Base-by-base conservation (phyloP, 2,329 filamentous ascomycete genomes). In the Seiridium cupressi region DNA sequence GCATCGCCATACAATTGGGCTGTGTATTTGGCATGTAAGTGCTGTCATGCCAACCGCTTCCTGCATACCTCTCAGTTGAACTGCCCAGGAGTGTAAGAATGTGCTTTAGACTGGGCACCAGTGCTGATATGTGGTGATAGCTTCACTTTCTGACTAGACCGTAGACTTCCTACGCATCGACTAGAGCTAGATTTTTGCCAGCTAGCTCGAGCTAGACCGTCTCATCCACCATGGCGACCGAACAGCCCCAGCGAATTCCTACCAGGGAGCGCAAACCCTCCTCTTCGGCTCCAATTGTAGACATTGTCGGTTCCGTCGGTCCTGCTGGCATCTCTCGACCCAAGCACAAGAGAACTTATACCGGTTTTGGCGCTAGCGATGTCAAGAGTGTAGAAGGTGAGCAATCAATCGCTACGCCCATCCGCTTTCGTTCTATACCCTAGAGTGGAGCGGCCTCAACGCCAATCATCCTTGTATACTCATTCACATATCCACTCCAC, bases 341-440 rank as follows among this genome's bases (percentile, higher is more conserved):
- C 51, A 99, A 98, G 80, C 95, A 99, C 81, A 97, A 92, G 83
- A 87, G 95, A 67, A 98, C 94, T n/a, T 91, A 91, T 66, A 99
- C 95, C 8, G 95, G 95, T 7, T 95, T 98, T 72, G 93, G 93
- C 40, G 85, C 93, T 35, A 82, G 86, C 42, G 95, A 99, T 73
- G 97, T 97, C 81, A 97, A 97, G 81, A 89, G 79, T 69, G 92
- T 98, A 54, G 93, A 98, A 80, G 92, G 93, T 81, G 87, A 79
- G 78, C 18, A 26, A 26, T 26, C 18, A 26, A 26, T 26, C 18
- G 18, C 18, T 26, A 26, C 18, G 18, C 18, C 18, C 18, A 26
- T 26, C 69, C 34, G 26, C 6, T 26, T 44, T 18, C 51, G 40
- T 53, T 8, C 49, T 53, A 53, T 31, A 53, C 34, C 9, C 9